phyloP scores from a whole-genome alignment of 1,139 yeast species.

The Taiozyma sp. region DNA sequence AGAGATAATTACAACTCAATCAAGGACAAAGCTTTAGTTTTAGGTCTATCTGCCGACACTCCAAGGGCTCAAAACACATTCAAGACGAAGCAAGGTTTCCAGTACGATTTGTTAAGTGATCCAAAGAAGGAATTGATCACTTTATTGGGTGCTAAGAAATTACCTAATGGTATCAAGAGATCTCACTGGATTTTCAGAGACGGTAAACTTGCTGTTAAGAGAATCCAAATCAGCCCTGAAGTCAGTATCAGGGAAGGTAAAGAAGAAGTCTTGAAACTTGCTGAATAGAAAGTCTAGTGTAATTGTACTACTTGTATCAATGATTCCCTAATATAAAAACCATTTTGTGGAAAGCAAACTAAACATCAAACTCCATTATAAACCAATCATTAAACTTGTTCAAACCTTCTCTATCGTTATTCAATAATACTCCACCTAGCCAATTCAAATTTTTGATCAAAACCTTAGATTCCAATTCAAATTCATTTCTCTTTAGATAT shows the following conservation, averaged over 20 bases:
- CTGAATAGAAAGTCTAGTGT: not conserved
- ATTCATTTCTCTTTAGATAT: slow-evolving; percentile 17
- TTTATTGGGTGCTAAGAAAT: slow-evolving; percentile 76
- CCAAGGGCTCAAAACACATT: slow-evolving; percentile 75
- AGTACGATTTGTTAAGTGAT: slow-evolving; percentile 74
- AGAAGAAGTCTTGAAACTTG: slow-evolving; percentile 38
- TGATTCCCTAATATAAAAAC: not conserved
- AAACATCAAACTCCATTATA: slow-evolving; percentile 25
- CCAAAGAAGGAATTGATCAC: slow-evolving; percentile 67
- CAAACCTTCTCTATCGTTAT: slow-evolving; percentile 15
- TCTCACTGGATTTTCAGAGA: slow-evolving; percentile 87
- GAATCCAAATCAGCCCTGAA: slow-evolving; percentile 75
- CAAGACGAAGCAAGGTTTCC: slow-evolving; percentile 64
- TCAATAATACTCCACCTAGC: slow-evolving; percentile 22
- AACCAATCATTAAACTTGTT: slow-evolving; percentile 24
- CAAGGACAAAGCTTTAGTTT: slow-evolving; percentile 46
- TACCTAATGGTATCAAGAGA: slow-evolving; percentile 64
- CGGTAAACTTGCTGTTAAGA: slow-evolving; percentile 64
- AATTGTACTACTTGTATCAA: not conserved
- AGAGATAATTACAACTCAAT: slow-evolving; percentile 60
- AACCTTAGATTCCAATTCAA: slow-evolving; percentile 21
- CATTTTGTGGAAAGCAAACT: not conserved
- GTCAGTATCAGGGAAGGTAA: slow-evolving; percentile 63
- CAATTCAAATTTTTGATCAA: slow-evolving; percentile 22
- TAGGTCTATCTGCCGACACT: slow-evolving; percentile 71